Conservation (phyloP, 345 rosid genomes). For the Noccaea caerulescens region DNA sequence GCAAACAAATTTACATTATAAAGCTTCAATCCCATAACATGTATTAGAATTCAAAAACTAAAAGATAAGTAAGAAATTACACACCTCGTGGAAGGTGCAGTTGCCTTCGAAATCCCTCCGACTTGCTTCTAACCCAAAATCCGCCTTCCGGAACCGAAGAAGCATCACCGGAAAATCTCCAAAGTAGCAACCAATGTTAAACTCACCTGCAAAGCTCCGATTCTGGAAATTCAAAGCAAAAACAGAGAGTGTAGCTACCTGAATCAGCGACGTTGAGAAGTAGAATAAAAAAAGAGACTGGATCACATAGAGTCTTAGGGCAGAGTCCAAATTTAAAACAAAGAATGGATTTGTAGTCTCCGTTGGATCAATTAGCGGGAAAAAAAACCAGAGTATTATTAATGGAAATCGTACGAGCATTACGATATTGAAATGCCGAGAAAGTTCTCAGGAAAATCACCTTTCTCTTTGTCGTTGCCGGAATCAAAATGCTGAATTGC, state of each 20-base stretch:
- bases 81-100: conserved; percentile 50
- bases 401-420: conserved; percentile 21
- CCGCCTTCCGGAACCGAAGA: conserved; percentile 13
- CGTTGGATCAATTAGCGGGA: not conserved
- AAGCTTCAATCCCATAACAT: conserved; percentile 1
- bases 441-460: conserved; percentile 11
- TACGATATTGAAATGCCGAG: not conserved
- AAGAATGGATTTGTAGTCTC: conserved; percentile 15
- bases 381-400: not conserved
- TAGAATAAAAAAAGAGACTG: conserved; percentile 28
- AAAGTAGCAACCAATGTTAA: conserved; percentile 13
- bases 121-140: conserved; percentile 36
- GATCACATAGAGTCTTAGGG: conserved; percentile 37
- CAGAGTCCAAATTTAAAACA: conserved; percentile 13
- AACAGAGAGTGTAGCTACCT: not conserved
- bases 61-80: not conserved
- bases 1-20: not conserved
- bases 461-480: conserved; percentile 20
- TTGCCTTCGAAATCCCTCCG: conserved; percentile 44
- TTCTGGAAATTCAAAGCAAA: conserved; percentile 23
- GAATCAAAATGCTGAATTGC: conserved; percentile 25
- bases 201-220: conserved; percentile 2
- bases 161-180: conserved; percentile 24
- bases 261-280: conserved; percentile 15
- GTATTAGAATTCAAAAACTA: not conserved